Evolutionary conservation across 495 filamentous ascomycete species (phyloP).

Genomic region (Penicillium verhagenii): DNA sequence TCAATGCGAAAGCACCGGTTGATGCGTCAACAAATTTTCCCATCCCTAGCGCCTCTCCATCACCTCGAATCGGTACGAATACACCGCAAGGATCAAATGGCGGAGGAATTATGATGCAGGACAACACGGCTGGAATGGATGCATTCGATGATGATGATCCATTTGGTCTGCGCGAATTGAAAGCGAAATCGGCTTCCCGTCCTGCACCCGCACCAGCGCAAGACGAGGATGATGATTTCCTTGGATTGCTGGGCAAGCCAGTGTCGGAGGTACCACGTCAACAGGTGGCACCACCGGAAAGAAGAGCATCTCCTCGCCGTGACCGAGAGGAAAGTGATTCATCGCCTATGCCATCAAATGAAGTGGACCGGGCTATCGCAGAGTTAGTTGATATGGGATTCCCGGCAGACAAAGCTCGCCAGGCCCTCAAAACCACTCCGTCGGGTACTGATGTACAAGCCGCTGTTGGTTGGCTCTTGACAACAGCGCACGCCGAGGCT

Average conservation of each 20-base stretch:
- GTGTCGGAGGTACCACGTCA: slow-evolving; percentile 70
- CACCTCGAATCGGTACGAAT: slow-evolving; percentile 24
- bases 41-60: slow-evolving; percentile 37
- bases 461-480: slow-evolving; percentile 86
- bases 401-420: slow-evolving; percentile 70
- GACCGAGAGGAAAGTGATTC: slow-evolving; percentile 41
- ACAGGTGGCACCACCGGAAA: slow-evolving; percentile 29
- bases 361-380: slow-evolving; percentile 77
- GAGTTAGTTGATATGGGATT: slow-evolving; percentile 97
- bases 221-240: slow-evolving; percentile 74
- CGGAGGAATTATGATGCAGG: slow-evolving; percentile 22
- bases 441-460: slow-evolving; percentile 79
- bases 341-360: slow-evolving; percentile 47
- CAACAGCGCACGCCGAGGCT: slow-evolving; percentile 79
- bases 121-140: slow-evolving; percentile 19
- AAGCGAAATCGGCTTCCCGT: slow-evolving; percentile 40
- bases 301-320: slow-evolving; percentile 44
- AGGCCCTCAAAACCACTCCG: slow-evolving; percentile 75
- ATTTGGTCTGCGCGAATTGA: slow-evolving; percentile 77
- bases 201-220: slow-evolving; percentile 34
- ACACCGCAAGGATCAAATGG: slow-evolving; percentile 18
- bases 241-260: slow-evolving; percentile 82
- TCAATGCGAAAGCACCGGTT: slow-evolving; percentile 59
- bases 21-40: slow-evolving; percentile 62
- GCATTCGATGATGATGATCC: slow-evolving; percentile 65